Base-by-base conservation (phyloP, 768 basidiomycete species). In the Mycena chlorophos region DNA sequence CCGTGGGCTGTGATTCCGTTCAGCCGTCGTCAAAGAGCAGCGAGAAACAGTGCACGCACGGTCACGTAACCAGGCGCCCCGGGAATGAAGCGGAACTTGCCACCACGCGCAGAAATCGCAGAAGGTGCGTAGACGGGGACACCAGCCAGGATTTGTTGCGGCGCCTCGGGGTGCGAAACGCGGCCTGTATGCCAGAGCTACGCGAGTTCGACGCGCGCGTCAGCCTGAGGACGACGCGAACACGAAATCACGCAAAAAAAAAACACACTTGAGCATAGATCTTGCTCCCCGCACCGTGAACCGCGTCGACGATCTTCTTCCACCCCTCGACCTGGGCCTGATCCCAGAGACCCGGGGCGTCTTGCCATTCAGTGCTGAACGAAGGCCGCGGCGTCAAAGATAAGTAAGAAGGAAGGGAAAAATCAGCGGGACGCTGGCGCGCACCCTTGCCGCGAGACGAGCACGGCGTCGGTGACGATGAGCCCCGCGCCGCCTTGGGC, bases 401-500 rank as follows among this genome's bases (percentile, higher is more conserved):
- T n/a, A n/a, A n/a, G n/a, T n/a, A n/a, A n/a, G n/a, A n/a, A n/a
- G n/a, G n/a, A n/a, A n/a, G n/a, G n/a, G n/a, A n/a, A n/a, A n/a
- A n/a, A n/a, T n/a, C n/a, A n/a, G n/a, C n/a, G n/a, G n/a, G n/a
- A n/a, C n/a, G n/a, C n/a, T n/a, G n/a, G n/a, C n/a, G n/a, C 61
- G 25, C 49, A 68, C 69, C 69, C 71, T 64, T 72, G 71, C 25
- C 62, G 69, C n/a, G 53, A 38, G 27, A 72, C 63, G 26, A 73
- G 54, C 5, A 60, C 64, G 3, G 67, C 70, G 45, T 74, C 70
- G 4, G 72, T 66, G 12, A 70, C 57, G 43, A 75, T 70, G 20
- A 76, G 62, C 4, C 74, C 72, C 3, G 71, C 71, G 19, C 71
- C 73, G 2, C 71, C 71, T 5, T 48, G 50, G 5, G 73, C 74